Evolutionary conservation across 2,329 filamentous ascomycete genomes (phyloP).

Genomic region (Colletotrichum viniferum): DNA sequence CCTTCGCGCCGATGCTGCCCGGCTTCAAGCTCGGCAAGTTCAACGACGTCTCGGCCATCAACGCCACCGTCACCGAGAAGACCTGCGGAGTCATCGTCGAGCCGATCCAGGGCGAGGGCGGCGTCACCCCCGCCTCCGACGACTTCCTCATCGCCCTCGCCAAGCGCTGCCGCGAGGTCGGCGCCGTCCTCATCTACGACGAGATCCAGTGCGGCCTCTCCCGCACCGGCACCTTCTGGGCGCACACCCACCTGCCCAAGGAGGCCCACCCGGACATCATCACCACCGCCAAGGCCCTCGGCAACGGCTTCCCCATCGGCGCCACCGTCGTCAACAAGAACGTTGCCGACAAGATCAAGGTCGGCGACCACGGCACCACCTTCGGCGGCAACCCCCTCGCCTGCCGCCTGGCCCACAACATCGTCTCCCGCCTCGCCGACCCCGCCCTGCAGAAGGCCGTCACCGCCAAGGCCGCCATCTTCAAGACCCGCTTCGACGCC

Average conservation of each 20-base stretch:
- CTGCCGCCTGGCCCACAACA: slow-evolving; percentile 82
- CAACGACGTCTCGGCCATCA: slow-evolving; percentile 79
- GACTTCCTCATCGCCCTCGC: slow-evolving; percentile 88
- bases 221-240: slow-evolving; percentile 90
- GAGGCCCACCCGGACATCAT: slow-evolving; percentile 92
- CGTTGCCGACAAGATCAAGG: slow-evolving; percentile 48
- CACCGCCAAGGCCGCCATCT: slow-evolving; percentile 62
- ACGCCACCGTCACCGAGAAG: slow-evolving; percentile 76
- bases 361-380: slow-evolving; percentile 89
- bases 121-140: slow-evolving; percentile 81
- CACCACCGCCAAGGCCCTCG: slow-evolving; percentile 93
- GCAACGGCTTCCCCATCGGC: slow-evolving; percentile 95
- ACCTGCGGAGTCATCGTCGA: slow-evolving; percentile 96
- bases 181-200: slow-evolving; percentile 89
- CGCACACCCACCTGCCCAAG: slow-evolving; percentile 74
- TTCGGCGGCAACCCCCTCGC: slow-evolving; percentile 93
- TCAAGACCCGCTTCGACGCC: slow-evolving; percentile 51
- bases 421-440: slow-evolving; percentile 78
- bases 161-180: slow-evolving; percentile 81
- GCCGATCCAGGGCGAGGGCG: slow-evolving; percentile 96
- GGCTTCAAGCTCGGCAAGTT: slow-evolving; percentile 87
- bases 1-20: slow-evolving; percentile 93
- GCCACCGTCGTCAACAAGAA: slow-evolving; percentile 57
- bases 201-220: slow-evolving; percentile 96
- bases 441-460: slow-evolving; percentile 73